Percentiles rank a stretch among this genome's conserved stretches.
phyloP scores from a whole-genome alignment of 805 yeast genomes.

The Ogataea henricii region DNA sequence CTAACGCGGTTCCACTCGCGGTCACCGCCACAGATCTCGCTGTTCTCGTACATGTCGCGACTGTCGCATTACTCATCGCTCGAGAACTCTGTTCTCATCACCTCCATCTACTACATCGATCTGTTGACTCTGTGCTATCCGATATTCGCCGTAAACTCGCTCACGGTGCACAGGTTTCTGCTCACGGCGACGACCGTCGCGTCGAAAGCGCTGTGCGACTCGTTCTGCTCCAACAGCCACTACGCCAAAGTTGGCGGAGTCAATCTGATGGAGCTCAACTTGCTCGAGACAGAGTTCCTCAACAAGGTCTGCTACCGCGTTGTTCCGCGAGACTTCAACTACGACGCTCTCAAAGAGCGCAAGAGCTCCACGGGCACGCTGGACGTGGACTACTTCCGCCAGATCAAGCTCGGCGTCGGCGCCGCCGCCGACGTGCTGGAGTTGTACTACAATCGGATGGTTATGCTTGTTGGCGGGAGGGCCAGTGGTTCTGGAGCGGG shows the following conservation, averaged over 20 bases:
- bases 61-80: constrained; percentile 81
- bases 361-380: constrained; percentile 28
- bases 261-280: constrained; percentile 76
- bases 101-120: constrained; percentile 90
- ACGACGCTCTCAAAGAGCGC: constrained; percentile 31
- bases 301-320: constrained; percentile 77
- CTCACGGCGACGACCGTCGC: constrained; percentile 90
- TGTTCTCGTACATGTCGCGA: constrained; percentile 73
- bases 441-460: constrained; percentile 50
- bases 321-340: constrained; percentile 54
- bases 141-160: constrained; percentile 79
- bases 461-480: constrained; percentile 47
- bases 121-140: constrained; percentile 76
- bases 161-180: constrained; percentile 90
- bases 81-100: constrained; percentile 77
- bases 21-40: constrained; percentile 85
- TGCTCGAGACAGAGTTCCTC: constrained; percentile 86
- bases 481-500: too few relatives aligned
- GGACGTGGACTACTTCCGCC: constrained; percentile 35
- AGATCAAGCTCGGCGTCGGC: constrained; percentile 30
- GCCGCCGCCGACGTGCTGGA: constrained; percentile 44
- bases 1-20: constrained; percentile 93
- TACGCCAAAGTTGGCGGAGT: constrained; percentile 97
- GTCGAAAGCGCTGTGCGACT: constrained; percentile 88
- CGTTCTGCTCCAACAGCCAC: constrained; percentile 89